These are phyloP conservation scores for Dendrothele bispora DNA, from an alignment of 768 basidiomycete genomes.

Conservation along the genomic window DNA sequence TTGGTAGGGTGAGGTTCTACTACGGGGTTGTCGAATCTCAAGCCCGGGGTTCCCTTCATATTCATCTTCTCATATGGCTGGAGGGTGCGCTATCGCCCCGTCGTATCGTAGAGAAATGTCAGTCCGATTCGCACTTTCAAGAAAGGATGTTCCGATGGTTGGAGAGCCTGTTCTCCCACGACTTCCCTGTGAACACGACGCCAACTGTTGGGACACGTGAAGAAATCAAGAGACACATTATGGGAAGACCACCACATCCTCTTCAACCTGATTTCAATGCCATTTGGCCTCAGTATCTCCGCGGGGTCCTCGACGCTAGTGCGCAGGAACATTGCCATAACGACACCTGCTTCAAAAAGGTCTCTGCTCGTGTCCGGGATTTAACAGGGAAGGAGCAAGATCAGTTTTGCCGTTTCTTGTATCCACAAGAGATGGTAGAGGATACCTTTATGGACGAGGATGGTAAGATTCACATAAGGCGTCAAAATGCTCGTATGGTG, in stretches of 20 bases:
- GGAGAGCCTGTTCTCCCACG: no score
- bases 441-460: slow-evolving; percentile 1
- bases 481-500: neutral
- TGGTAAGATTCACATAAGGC: neutral
- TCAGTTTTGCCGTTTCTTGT: slow-evolving; percentile 6
- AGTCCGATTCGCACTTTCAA: no score
- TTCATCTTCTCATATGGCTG: no score
- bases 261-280: no score
- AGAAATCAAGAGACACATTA: no score
- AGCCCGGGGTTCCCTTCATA: slow-evolving; percentile 29
- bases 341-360: slow-evolving; percentile 11
- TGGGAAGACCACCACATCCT: no score
- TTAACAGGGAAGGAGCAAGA: slow-evolving; percentile 7
- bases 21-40: slow-evolving; percentile 29
- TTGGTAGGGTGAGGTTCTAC: slow-evolving; percentile 24
- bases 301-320: neutral
- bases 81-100: no score
- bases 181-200: no score
- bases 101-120: no score
- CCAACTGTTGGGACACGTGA: no score
- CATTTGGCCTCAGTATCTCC: neutral
- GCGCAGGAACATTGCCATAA: slow-evolving; percentile 4
- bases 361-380: neutral
- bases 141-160: no score
- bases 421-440: neutral